Base-by-base conservation (phyloP, 2,329 filamentous ascomycete species). In the Alternaria sp. region DNA sequence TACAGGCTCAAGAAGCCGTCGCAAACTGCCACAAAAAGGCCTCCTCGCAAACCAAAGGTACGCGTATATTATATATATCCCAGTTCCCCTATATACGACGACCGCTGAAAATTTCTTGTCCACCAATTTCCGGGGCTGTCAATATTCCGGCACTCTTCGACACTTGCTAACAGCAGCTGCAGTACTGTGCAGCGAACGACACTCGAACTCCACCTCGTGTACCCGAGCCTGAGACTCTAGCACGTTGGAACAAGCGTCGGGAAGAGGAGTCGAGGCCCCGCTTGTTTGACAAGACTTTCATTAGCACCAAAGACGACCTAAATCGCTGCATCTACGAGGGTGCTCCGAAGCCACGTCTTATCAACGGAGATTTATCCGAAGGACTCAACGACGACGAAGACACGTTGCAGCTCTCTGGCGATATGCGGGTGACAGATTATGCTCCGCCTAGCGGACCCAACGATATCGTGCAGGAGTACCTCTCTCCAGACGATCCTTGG, bases 401-500 rank as follows among this genome's bases (percentile, higher is more conserved):
- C 36, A 45, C 51, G 5, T 44, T 51, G 3, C 26, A 42, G 11
- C 8, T 26, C 8, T 59, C 28, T 23, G 29, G 34, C 40, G 28
- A 56, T 13, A 72, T 72, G 72, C 68, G 65, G 23, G 62, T 53
- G 17, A 36, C 66, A 14, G 65, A 62, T 17, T 69, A 67, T 23
- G 39, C 33, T 34, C 33, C 57, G 14, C 54, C 63, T 8, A 69
- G 69, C 33, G 63, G 68, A 7, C 56, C 67, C 40, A 73, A 71
- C 60, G 72, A 74, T 46, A 75, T 77, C 9, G 75, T 78, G 11
- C 60, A 77, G 50, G 74, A 77, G 53, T 78, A 75, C 34, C 60
- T 75, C 13, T 73, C 72, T 11, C 70, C 71, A 0, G 60, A 67
- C 24, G 72, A 74, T 49, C 55, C 61, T 11, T 74, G 68, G 40